Conservation (phyloP, 2,329 filamentous ascomycete species). For the Hymenoscyphus scutula region DNA sequence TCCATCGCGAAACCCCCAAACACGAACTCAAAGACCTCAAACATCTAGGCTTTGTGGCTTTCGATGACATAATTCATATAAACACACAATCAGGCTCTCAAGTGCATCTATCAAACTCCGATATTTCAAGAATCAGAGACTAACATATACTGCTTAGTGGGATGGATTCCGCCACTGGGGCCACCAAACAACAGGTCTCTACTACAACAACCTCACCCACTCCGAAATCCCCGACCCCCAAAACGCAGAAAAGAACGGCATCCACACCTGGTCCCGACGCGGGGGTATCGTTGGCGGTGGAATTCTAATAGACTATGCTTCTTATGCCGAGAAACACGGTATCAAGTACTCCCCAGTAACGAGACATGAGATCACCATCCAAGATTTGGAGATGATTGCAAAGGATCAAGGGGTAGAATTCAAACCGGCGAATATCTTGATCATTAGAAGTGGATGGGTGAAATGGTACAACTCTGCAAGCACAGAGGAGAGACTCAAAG, state of each 20-base stretch:
- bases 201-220: conserved; percentile 36
- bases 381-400: conserved; percentile 44
- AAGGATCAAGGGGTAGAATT: conserved; percentile 45
- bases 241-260: conserved; percentile 35
- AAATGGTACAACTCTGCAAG: conserved; percentile 33
- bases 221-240: conserved; percentile 34
- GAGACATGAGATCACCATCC: conserved; percentile 37
- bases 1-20: conserved; percentile 18
- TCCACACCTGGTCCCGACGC: conserved; percentile 15
- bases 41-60: conserved; percentile 42
- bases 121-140: background rate
- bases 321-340: conserved; percentile 36
- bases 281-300: conserved; percentile 54
- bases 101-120: background rate
- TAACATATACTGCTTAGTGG: conserved; percentile 46
- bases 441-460: conserved; percentile 48
- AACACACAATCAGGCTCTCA: conserved; percentile 48
- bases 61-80: conserved; percentile 50
- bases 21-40: conserved; percentile 20
- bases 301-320: conserved; percentile 51
- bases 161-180: conserved; percentile 43
- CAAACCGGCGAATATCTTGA: conserved; percentile 48
- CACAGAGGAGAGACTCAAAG: conserved; percentile 16
- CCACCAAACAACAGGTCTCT: conserved; percentile 29
- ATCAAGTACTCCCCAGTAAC: conserved; percentile 40